These are phyloP conservation scores for Fusarium sp. DNA, from an alignment of 2,329 filamentous ascomycete species.

Conservation along the genomic window DNA sequence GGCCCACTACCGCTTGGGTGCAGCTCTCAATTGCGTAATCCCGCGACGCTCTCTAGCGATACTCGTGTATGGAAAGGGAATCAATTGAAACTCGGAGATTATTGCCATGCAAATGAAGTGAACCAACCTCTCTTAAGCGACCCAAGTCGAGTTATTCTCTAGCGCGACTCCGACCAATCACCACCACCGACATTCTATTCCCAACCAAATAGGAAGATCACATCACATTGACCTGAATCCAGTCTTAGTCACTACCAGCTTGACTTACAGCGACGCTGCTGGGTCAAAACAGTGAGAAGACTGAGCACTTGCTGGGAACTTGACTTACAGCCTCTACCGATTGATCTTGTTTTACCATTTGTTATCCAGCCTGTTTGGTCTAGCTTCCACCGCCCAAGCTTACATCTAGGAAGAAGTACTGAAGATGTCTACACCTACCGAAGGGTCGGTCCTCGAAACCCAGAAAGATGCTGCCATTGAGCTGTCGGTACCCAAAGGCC, in stretches of 20 bases:
- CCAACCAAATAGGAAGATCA: not conserved
- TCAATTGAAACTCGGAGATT: not conserved
- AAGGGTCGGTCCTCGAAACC: not conserved
- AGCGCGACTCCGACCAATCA: not conserved
- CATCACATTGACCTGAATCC: not conserved
- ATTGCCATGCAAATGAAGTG: not conserved
- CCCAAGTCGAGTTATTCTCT: not conserved
- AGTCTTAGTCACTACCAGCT: not conserved
- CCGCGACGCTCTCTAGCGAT: not conserved
- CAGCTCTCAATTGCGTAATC: not conserved
- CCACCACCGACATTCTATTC: not conserved
- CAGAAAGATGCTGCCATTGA: not conserved
- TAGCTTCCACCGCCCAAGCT: not conserved
- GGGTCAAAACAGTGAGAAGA: not conserved
- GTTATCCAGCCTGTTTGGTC: not conserved
- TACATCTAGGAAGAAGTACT: not conserved
- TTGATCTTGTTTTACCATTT: not conserved
- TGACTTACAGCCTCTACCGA: not conserved
- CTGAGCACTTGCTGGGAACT: not conserved
- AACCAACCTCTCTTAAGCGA: not conserved
- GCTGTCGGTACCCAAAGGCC: not conserved
- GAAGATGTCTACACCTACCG: not conserved
- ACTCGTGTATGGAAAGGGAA: not conserved
- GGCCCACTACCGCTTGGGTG: not conserved
- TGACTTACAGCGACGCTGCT: not conserved